phyloP scores from a whole-genome alignment of 1,284 basidiomycete genomes.

The Marasmius tenuissimus region DNA sequence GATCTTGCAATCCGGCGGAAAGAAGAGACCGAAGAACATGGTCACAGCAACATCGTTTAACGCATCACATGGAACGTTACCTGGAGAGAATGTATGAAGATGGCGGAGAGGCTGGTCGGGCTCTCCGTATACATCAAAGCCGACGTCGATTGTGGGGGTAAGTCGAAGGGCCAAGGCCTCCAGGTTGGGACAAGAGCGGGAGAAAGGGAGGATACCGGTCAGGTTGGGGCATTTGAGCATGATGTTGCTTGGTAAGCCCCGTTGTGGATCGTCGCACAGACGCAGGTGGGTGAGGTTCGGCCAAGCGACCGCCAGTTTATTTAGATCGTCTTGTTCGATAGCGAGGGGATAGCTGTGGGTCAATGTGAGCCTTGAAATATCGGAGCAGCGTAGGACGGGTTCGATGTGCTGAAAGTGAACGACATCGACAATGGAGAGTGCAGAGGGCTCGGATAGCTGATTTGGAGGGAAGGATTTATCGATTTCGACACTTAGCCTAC shows the following conservation, averaged over 20 bases:
- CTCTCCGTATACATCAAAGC: background rate
- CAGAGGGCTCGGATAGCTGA: no score
- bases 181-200: background rate
- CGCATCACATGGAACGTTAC: background rate
- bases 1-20: background rate
- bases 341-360: background rate
- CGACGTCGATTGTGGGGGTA: background rate
- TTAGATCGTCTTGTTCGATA: background rate
- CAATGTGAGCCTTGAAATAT: background rate
- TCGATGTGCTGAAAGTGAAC: background rate
- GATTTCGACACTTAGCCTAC: background rate
- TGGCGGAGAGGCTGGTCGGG: background rate
- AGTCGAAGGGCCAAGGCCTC: background rate
- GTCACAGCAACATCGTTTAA: background rate
- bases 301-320: background rate
- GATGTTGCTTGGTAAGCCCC: background rate
- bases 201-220: background rate
- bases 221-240: background rate
- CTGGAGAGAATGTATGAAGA: background rate
- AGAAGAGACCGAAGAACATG: background rate
- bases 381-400: background rate
- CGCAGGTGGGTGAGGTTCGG: background rate
- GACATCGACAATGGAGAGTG: background rate
- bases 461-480: background rate
- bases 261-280: background rate